Percentiles rank a stretch among this genome's conserved stretches.
Conservation (phyloP, 305 asterid genomes). For the Fraxinus albicans region DNA sequence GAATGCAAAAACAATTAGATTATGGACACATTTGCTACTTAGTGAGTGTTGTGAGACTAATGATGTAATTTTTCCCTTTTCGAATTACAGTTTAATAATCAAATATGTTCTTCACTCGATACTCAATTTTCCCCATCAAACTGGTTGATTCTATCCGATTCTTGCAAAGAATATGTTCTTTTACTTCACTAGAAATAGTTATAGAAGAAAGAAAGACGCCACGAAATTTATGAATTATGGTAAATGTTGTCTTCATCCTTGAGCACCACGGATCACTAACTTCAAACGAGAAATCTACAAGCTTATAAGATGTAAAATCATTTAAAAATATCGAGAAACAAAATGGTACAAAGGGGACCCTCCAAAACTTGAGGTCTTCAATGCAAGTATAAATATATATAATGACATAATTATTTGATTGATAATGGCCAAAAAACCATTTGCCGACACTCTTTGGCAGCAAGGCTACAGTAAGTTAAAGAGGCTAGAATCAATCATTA, state of each 20-base stretch:
- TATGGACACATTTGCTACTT: neutral
- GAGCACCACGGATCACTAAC: neutral
- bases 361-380: neutral
- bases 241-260: neutral
- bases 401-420: neutral
- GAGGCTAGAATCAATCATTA: neutral
- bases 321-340: neutral
- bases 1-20: neutral
- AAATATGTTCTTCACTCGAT: neutral
- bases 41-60: neutral
- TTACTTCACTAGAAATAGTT: neutral
- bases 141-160: neutral
- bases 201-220: neutral
- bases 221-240: neutral
- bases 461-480: neutral
- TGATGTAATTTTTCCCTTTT: neutral
- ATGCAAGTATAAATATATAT: neutral
- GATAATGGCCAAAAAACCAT: neutral
- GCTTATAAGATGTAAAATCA: neutral
- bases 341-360: neutral
- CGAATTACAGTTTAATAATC: neutral
- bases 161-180: neutral
- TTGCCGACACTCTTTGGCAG: neutral
- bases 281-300: neutral
- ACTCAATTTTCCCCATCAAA: neutral